Evolutionary conservation across 2,329 filamentous ascomycete species (phyloP).

Genomic region (Clonostachys byssicola): DNA sequence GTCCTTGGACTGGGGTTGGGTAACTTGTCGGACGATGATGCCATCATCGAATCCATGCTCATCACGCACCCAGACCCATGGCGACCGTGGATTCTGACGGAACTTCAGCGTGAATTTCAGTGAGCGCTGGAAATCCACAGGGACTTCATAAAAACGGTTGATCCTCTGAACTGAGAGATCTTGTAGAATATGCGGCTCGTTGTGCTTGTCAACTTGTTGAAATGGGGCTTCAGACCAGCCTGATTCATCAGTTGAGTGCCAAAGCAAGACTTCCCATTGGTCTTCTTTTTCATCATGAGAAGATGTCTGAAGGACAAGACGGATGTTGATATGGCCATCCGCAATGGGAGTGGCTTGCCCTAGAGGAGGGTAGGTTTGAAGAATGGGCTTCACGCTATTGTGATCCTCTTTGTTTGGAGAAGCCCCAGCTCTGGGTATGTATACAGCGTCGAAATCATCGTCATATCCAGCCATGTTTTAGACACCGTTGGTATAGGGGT

Average conservation of each 20-base stretch:
- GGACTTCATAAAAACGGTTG: conserved; percentile 49
- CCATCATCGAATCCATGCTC: conserved; percentile 62
- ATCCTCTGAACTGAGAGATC: conserved; percentile 11
- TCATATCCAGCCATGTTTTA: not conserved
- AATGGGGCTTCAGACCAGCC: conserved; percentile 51
- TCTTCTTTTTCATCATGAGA: conserved; percentile 40
- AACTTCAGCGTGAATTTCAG: conserved; percentile 71
- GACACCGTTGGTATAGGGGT: too few species aligned
- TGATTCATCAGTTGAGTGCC: conserved; percentile 59
- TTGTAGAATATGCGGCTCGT: conserved; percentile 47
- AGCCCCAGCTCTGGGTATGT: not conserved
- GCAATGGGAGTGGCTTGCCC: conserved; percentile 66
- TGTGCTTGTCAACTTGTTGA: conserved; percentile 10
- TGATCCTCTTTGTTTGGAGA: not conserved
- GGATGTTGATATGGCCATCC: conserved; percentile 49
- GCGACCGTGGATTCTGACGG: conserved; percentile 40
- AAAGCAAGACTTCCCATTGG: conserved; percentile 70
- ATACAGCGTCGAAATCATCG: not conserved
- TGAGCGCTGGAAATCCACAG: conserved; percentile 40
- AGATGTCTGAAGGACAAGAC: conserved; percentile 66
- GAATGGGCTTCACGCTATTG: conserved; percentile 23
- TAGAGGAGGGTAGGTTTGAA: conserved; percentile 62
- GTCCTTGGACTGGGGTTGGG: conserved; percentile 24
- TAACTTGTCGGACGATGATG: conserved; percentile 29
- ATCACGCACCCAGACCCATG: conserved; percentile 71